Base-by-base conservation (phyloP, 2,329 filamentous ascomycete genomes). In the Westerdykella aurantiaca region DNA sequence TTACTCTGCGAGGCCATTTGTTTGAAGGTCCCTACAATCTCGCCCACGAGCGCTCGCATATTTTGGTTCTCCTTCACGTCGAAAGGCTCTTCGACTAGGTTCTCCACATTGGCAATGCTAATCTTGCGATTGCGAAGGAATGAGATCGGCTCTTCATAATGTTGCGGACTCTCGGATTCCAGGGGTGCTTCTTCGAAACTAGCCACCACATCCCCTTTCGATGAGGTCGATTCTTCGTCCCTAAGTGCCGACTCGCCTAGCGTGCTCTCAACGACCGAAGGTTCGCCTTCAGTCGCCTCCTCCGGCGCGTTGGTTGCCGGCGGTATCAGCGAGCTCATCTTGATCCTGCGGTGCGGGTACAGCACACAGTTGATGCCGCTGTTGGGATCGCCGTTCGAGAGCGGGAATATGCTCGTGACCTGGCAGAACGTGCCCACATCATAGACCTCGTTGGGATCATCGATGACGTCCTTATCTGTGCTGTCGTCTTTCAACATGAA, bases 21-120 rank as follows among this genome's bases (percentile, higher is more conserved):
- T 71, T 96, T 97, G 76, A 96, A 97, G 0, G 95, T 93, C 65
- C 96, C 97, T 64, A 98, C 89, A 49, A 98, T 97, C 71, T 98
- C 94, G 60, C 91, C 95, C 39, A 91, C 93, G 37, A 98, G 82
- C 11, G 93, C 93, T 43, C 88, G 84, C 47, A 97, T 89, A 29
- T 93, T 83, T 14, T 85, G 84, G 60, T 86, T 93, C 69, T 91
- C 94, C 63, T 88, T 88, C 61, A 88, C 85, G 66, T 97, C 93
- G 64, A 87, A 87, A 0, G 89, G 84, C 60, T 95, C 86, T 59
- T 98, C 93, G 0, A 77, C 75, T 42, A 98, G 76, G 57, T 98
- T 98, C 49, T 97, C 89, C 33, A 97, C 90, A 56, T 95, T 94
- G 54, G 95, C 93, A 41, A 98, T 77, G 64, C 88, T 96, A 61